Evolutionary conservation across 495 filamentous ascomycete species (phyloP).

Genomic region (Aspergillus incahuasiensis): DNA sequence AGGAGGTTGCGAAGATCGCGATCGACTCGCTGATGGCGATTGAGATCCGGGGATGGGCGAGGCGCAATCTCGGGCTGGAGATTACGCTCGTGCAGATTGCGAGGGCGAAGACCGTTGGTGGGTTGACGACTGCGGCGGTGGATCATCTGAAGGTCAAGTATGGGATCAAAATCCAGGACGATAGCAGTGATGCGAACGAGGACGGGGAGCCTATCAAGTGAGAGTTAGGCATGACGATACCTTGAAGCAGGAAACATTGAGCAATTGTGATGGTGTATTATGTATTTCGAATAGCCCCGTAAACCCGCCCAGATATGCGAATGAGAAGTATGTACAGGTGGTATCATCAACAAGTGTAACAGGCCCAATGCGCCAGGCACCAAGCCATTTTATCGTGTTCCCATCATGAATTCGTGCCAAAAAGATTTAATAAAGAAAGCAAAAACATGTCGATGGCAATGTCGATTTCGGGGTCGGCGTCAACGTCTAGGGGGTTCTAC

Average conservation of each 20-base stretch:
- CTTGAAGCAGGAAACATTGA: too few species aligned
- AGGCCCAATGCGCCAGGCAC: not conserved
- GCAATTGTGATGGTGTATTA: too few species aligned
- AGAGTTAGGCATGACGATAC: too few species aligned
- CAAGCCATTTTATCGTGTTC: not conserved
- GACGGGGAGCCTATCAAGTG: too few species aligned
- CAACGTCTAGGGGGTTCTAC: too few species aligned
- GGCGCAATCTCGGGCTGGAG: not conserved
- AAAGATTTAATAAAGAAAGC: not conserved
- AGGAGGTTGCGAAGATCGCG: not conserved
- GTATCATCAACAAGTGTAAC: not conserved
- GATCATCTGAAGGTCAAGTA: constrained; percentile 1
- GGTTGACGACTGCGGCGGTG: not conserved
- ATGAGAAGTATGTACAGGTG: constrained; percentile 14
- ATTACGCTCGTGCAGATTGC: constrained; percentile 3
- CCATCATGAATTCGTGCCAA: not conserved
- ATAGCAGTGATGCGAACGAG: too few species aligned
- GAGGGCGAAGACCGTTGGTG: constrained; percentile 1
- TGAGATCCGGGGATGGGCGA: constrained; percentile 4
- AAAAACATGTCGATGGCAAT: not conserved
- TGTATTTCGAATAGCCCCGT: not conserved
- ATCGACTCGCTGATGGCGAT: constrained; percentile 7
- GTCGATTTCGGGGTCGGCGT: too few species aligned
- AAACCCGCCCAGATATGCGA: not conserved
- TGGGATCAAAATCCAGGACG: not conserved